A percentile compares a stretch with the other conserved stretches of the same genome.
These are phyloP conservation scores for Nakazawaea ishiwadae DNA, from an alignment of 805 yeast species.

Conservation along the genomic window DNA sequence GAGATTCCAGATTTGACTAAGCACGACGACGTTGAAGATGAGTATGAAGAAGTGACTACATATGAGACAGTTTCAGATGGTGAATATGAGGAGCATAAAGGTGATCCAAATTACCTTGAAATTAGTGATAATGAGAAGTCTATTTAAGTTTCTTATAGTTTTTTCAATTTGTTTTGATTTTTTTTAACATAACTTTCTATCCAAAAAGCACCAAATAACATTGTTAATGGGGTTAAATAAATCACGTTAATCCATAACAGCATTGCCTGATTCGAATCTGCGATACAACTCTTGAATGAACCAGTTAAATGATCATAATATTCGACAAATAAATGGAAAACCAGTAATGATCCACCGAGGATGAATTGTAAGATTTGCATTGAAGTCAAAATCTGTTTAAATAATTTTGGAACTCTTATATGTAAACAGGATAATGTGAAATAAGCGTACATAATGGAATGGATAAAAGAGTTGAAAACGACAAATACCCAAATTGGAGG, in stretches of 20 bases:
- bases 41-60: constrained; percentile 28
- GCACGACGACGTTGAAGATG: constrained; percentile 10
- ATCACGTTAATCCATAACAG: constrained; percentile 58
- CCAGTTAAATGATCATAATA: constrained; percentile 46
- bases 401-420: constrained; percentile 48
- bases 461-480: constrained; percentile 75
- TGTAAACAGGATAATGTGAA: constrained; percentile 57
- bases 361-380: constrained; percentile 68
- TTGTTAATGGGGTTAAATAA: constrained; percentile 64
- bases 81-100: constrained; percentile 40
- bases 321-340: constrained; percentile 56
- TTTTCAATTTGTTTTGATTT: constrained; percentile 1
- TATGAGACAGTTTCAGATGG: constrained; percentile 46
- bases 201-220: constrained; percentile 60
- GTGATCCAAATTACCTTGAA: constrained; percentile 47
- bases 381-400: constrained; percentile 58
- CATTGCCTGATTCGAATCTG: constrained; percentile 54
- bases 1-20: background rate
- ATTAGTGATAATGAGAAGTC: background rate
- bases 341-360: constrained; percentile 64
- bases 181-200: constrained; percentile 47
- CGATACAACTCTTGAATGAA: constrained; percentile 43
- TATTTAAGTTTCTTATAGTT: background rate
- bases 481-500: constrained; percentile 82
- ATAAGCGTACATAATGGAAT: constrained; percentile 69